A percentile compares a stretch with the other conserved stretches of the same genome.
These are phyloP conservation scores for Arachis stenosperma DNA, from an alignment of 306 rosid genomes.

Conservation along the genomic window DNA sequence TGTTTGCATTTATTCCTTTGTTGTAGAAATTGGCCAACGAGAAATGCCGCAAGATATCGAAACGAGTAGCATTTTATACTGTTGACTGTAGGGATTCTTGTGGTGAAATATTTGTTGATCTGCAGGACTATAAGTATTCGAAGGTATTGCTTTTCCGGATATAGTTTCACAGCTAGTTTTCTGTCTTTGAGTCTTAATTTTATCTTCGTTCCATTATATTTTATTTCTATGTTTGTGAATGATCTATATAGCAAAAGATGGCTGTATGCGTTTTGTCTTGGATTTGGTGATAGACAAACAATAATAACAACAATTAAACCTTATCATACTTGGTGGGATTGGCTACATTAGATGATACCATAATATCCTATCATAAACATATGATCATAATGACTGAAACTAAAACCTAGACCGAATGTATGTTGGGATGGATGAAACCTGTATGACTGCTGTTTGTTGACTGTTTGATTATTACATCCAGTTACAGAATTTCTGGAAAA, in stretches of 20 bases:
- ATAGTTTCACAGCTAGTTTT: neutral
- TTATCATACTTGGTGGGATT: neutral
- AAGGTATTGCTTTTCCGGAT: constrained; percentile 55
- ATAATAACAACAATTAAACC: too few relatives aligned
- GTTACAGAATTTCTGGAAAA: neutral
- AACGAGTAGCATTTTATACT: constrained; percentile 80
- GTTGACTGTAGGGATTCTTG: constrained; percentile 94
- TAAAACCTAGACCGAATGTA: neutral
- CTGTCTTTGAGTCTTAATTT: constrained; percentile 12
- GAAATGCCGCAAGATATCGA: constrained; percentile 79
- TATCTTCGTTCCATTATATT: constrained; percentile 2
- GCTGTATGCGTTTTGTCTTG: neutral
- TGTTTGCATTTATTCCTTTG: constrained; percentile 12
- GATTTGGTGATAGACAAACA: constrained; percentile 2
- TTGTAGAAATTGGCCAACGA: constrained; percentile 80
- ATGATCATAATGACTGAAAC: neutral
- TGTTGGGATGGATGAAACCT: constrained; percentile 4
- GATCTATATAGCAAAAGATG: neutral
- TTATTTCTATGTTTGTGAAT: neutral
- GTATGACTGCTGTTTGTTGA: constrained; percentile 7
- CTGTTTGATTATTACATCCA: neutral
- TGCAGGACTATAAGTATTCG: constrained; percentile 74
- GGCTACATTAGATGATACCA: too few relatives aligned
- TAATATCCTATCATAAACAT: too few relatives aligned
- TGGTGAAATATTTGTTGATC: constrained; percentile 96